Conservation (phyloP, 202 grass and related monocot species). For the Panicum virgatum region DNA sequence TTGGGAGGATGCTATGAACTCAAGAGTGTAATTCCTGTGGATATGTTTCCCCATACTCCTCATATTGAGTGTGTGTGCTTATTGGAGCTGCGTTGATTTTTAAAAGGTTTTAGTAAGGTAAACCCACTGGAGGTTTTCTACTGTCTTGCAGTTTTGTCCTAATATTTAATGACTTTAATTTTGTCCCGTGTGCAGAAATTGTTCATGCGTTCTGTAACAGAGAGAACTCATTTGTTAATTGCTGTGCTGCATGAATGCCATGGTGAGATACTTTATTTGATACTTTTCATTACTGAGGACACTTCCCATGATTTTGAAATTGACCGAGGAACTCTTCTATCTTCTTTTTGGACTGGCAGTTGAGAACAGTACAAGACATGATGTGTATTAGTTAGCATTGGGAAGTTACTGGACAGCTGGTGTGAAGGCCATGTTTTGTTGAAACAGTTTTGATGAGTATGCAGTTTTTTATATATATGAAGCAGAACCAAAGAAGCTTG, state of each 20-base stretch:
- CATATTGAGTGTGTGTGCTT: slow-evolving; percentile 95
- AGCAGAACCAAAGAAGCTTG: slow-evolving; percentile 13
- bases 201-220: not conserved
- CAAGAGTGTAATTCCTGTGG: slow-evolving; percentile 73
- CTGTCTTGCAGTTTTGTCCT: not conserved
- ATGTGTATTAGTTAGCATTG: too few species aligned
- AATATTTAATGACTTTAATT: not conserved
- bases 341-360: not conserved
- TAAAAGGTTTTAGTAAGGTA: not conserved
- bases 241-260: not conserved
- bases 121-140: slow-evolving; percentile 27
- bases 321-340: not conserved
- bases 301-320: not conserved
- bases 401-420: not conserved
- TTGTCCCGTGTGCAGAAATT: not conserved
- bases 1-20: slow-evolving; percentile 74
- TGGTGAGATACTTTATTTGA: slow-evolving; percentile 18
- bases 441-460: not conserved
- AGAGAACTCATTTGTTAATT: not conserved
- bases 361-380: not conserved
- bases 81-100: slow-evolving; percentile 64
- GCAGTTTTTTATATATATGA: not conserved
- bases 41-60: slow-evolving; percentile 97
- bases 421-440: not conserved
- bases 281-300: not conserved